A percentile compares a stretch with the other conserved stretches of the same genome.
phyloP scores from a whole-genome alignment of 768 basidiomycete genomes.

The Lyophyllum semitale region DNA sequence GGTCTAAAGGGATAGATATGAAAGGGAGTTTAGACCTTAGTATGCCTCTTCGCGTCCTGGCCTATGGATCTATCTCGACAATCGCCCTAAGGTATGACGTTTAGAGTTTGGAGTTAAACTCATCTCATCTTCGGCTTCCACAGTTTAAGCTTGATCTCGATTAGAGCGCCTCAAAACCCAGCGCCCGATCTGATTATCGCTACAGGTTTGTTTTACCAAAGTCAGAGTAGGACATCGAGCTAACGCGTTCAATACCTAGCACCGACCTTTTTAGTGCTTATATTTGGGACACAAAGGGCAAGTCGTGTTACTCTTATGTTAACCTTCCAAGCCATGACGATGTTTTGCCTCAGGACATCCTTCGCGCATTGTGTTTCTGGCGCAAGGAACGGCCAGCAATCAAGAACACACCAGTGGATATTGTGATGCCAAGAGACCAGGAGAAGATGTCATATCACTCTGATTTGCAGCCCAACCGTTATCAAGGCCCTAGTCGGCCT shows the following conservation, averaged over 20 bases:
- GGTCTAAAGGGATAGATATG: slow-evolving; percentile 21
- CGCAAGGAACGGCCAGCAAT: slow-evolving; percentile 10
- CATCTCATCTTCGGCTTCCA: neutral
- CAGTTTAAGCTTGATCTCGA: slow-evolving; percentile 47
- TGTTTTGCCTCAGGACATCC: slow-evolving; percentile 32
- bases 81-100: slow-evolving; percentile 39
- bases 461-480: neutral
- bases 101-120: neutral
- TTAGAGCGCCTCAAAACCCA: slow-evolving; percentile 44
- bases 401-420: neutral
- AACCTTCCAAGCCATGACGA: neutral
- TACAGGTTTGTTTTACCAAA: slow-evolving; percentile 31
- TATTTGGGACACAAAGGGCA: slow-evolving; percentile 49
- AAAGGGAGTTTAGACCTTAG: slow-evolving; percentile 39
- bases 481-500: neutral
- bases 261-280: slow-evolving; percentile 41
- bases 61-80: slow-evolving; percentile 44
- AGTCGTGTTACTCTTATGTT: slow-evolving; percentile 2
- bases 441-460: slow-evolving; percentile 5
- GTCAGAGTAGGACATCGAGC: neutral
- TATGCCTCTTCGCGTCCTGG: slow-evolving; percentile 45
- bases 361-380: slow-evolving; percentile 38
- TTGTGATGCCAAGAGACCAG: slow-evolving; percentile 4
- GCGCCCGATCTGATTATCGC: slow-evolving; percentile 50
- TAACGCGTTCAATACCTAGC: slow-evolving; percentile 28